Evolutionary conservation across 495 filamentous ascomycete genomes (phyloP).

Genomic region (Cetradonia linearis): DNA sequence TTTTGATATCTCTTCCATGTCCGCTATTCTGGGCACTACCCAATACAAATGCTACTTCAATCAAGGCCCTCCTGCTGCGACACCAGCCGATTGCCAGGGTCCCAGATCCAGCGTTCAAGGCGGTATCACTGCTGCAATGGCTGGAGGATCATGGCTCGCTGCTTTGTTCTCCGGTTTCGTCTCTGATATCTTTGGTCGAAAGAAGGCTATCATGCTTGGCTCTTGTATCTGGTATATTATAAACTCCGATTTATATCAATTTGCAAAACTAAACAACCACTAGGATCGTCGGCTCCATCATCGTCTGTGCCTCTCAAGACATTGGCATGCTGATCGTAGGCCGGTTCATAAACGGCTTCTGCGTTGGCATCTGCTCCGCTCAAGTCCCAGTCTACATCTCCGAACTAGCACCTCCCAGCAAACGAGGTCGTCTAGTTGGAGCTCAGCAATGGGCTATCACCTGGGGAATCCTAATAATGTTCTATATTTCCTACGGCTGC

Average conservation of each 20-base stretch:
- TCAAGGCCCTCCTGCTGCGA: slow-evolving; percentile 25
- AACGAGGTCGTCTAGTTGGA: slow-evolving; percentile 65
- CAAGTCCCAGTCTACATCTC: slow-evolving; percentile 71
- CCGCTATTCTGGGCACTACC: slow-evolving; percentile 20
- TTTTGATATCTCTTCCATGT: slow-evolving; percentile 26
- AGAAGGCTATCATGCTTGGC: slow-evolving; percentile 58
- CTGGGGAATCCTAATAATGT: slow-evolving; percentile 59
- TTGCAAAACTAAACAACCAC: slow-evolving; percentile 20
- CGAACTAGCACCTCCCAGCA: slow-evolving; percentile 68
- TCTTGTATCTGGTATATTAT: slow-evolving; percentile 46
- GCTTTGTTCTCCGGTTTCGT: slow-evolving; percentile 55
- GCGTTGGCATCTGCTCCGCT: slow-evolving; percentile 64
- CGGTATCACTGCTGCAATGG: slow-evolving; percentile 66
- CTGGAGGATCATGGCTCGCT: slow-evolving; percentile 64
- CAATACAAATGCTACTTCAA: slow-evolving; percentile 29
- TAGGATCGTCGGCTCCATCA: slow-evolving; percentile 52
- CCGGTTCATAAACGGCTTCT: slow-evolving; percentile 60
- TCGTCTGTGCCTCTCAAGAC: slow-evolving; percentile 62
- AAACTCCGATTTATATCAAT: not conserved
- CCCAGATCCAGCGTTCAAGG: slow-evolving; percentile 45
- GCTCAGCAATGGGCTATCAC: slow-evolving; percentile 72
- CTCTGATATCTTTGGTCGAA: slow-evolving; percentile 58
- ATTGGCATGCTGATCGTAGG: slow-evolving; percentile 58
- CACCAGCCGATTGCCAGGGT: slow-evolving; percentile 49
- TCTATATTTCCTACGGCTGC: slow-evolving; percentile 66